Evolutionary conservation across 192 early-diverging fungal species (phyloP), one percentile per base, ranked within the genome.

Genomic region (Geranomyces michiganensis): DNA sequence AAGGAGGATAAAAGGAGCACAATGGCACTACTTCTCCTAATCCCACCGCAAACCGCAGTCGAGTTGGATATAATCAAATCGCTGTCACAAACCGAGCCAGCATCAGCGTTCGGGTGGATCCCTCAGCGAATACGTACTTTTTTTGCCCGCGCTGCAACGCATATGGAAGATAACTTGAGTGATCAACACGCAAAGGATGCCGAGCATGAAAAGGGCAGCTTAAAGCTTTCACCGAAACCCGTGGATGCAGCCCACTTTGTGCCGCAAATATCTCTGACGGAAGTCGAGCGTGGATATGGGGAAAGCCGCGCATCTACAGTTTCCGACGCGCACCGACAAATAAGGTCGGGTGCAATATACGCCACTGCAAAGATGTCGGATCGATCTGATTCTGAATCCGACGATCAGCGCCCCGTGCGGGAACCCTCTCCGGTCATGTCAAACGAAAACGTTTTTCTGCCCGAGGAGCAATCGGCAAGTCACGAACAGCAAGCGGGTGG

Each of bases 51-150:
- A 58, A 60, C 44, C n/a, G 68, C 68, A 0, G 43, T 47, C 41
- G 68, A 70, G 15, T 15, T 70, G 68, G 56, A 70, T 24, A 60
- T 70, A 14, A 70, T 70, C 31, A 60, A 60, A 33, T 19, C 31
- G 3, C 9, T 60, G 21, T 24, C 51, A 27, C 51, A 55, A 8
- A 24, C 51, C 4, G 51, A 55, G 26, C 3, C 24, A 2, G 58
- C 24, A 27, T 19, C 58, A 32, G 58, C 58, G 29, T 17, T 60
- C 8, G 58, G 26, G 5, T 32, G 31, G 58, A 17, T 60, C 3
- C 27, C 29, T 32, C 22, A 33, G 5, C 30, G 58, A 29, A 17
- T 60, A 5, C 58, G 58, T 9, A 29, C 27, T 9, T 60, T 27
- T 19, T 1, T 5, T 30, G 12, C 5, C 9, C 15, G 58, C 7